These are phyloP conservation scores for Gnomoniopsis sp. DNA, from an alignment of 2,329 filamentous ascomycete genomes.

Conservation along the genomic window DNA sequence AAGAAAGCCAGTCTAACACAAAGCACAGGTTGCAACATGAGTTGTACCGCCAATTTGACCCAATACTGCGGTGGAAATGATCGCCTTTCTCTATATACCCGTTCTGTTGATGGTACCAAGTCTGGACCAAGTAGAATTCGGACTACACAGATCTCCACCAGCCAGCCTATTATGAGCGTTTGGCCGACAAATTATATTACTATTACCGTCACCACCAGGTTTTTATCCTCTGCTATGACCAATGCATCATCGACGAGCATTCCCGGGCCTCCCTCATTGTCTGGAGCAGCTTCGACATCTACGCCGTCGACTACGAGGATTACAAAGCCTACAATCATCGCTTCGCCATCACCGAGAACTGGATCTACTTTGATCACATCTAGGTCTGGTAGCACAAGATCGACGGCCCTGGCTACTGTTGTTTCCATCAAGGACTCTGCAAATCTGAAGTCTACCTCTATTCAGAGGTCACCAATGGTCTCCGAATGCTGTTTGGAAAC, in stretches of 20 bases:
- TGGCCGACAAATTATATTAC: too few species aligned
- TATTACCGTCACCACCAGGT: too few species aligned
- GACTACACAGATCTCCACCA: too few species aligned
- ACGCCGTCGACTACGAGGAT: too few species aligned
- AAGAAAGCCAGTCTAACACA: not conserved
- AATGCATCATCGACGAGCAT: too few species aligned
- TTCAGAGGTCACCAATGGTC: not conserved
- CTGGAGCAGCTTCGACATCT: too few species aligned
- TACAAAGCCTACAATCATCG: too few species aligned
- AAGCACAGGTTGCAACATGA: not conserved
- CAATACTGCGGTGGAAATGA: not conserved
- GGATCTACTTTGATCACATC: not conserved
- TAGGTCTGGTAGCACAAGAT: not conserved
- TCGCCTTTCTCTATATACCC: not conserved
- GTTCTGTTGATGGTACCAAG: not conserved
- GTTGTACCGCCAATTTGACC: not conserved
- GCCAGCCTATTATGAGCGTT: too few species aligned
- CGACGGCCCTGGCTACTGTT: not conserved
- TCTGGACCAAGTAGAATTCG: not conserved
- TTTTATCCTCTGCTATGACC: too few species aligned
- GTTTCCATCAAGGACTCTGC: not conserved
- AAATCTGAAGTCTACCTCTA: not conserved
- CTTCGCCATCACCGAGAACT: not conserved
- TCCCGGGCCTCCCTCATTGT: too few species aligned
- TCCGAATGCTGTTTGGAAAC: not conserved